A percentile compares a stretch with the other conserved stretches of the same genome.
These are phyloP conservation scores for Lanmaoa rubissima DNA, from an alignment of 768 basidiomycete species.

Conservation along the genomic window DNA sequence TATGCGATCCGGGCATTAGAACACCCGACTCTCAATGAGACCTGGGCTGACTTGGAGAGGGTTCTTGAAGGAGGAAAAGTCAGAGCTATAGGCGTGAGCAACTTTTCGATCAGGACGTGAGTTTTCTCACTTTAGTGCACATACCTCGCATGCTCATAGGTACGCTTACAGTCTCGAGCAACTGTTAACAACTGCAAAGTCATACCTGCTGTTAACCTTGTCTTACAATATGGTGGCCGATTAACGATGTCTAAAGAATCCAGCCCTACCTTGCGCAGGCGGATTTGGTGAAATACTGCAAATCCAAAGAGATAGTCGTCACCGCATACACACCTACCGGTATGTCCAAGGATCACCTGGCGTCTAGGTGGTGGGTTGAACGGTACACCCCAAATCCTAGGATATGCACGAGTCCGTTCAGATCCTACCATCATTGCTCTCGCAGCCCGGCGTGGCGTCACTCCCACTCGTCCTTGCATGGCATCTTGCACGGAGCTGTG, in stretches of 20 bases:
- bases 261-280: neutral
- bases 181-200: neutral
- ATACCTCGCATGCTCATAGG: neutral
- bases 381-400: too few relatives aligned
- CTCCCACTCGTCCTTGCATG: neutral
- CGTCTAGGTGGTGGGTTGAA: too few relatives aligned
- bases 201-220: neutral
- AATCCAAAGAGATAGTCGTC: neutral
- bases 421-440: neutral
- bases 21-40: neutral
- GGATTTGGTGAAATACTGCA: neutral
- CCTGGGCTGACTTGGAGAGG: neutral
- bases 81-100: neutral
- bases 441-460: neutral
- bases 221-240: neutral
- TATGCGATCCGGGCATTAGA: neutral
- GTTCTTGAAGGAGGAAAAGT: neutral
- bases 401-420: too few relatives aligned
- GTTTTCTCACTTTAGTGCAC: neutral
- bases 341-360: neutral
- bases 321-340: neutral
- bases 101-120: neutral
- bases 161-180: neutral
- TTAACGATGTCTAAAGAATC: neutral
- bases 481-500: neutral